Evolutionary conservation across 2,329 filamentous ascomycete genomes (phyloP).

Genomic region (Hawksworthiomyces lignivorus): DNA sequence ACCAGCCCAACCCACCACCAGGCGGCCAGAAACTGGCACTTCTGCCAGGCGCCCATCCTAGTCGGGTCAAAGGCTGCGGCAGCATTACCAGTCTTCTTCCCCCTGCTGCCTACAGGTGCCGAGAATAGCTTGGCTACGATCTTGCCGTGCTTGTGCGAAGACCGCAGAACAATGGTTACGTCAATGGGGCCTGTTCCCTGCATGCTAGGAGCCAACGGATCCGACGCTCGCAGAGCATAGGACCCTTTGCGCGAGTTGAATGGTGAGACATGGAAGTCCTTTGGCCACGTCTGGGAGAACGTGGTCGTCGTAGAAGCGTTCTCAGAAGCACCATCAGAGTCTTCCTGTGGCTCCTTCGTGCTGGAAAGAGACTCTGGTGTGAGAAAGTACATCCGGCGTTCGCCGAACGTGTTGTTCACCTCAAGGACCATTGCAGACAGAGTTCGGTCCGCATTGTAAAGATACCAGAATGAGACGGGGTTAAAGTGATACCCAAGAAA

Average conservation of each 20-base stretch:
- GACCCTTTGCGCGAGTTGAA: conserved; percentile 58
- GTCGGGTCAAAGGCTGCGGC: conserved; percentile 39
- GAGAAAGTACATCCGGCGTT: conserved; percentile 59
- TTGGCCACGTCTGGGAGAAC: conserved; percentile 50
- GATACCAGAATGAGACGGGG: conserved; percentile 71
- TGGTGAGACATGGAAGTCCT: conserved; percentile 70
- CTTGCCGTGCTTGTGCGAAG: conserved; percentile 53
- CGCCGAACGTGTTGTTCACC: conserved; percentile 71
- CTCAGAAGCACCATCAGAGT: background rate
- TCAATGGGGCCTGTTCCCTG: conserved; percentile 38
- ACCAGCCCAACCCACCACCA: conserved; percentile 64
- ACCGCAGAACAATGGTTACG: conserved; percentile 52
- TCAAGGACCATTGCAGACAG: conserved; percentile 62
- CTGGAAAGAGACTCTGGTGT: too few relatives aligned
- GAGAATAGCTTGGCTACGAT: conserved; percentile 54
- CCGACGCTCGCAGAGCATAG: conserved; percentile 42
- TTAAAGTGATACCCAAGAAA: conserved; percentile 68
- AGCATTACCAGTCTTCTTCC: conserved; percentile 25
- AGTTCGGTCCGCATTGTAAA: conserved; percentile 52
- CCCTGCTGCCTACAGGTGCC: conserved; percentile 9
- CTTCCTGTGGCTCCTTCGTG: conserved; percentile 1
- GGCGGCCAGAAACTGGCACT: conserved; percentile 36
- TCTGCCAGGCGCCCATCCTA: conserved; percentile 34
- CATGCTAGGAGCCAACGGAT: conserved; percentile 36
- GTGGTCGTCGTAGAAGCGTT: conserved; percentile 7